phyloP scores from a whole-genome alignment of 106 monocot species.

The Iris macrosiphon region DNA sequence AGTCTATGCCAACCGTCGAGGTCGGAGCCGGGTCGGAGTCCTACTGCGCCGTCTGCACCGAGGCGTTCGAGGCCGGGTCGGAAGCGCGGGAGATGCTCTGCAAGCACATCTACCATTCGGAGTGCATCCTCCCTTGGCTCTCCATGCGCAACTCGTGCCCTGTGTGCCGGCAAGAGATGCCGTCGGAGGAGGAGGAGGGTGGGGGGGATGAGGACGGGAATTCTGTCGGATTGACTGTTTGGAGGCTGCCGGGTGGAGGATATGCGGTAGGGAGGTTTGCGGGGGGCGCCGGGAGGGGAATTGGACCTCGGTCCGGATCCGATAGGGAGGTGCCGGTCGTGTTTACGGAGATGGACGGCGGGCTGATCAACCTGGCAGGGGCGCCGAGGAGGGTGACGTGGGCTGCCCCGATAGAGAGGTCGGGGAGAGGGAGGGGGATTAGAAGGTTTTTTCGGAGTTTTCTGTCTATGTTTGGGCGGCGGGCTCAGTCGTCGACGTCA shows the following conservation, averaged over 20 bases:
- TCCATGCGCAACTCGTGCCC: conserved; percentile 25
- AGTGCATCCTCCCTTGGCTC: conserved; percentile 35
- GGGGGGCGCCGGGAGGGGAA: conserved; percentile 22
- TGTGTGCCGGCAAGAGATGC: conserved; percentile 28
- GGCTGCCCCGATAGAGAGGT: conserved; percentile 20
- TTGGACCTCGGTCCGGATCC: too few relatives aligned
- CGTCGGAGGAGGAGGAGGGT: conserved; percentile 7
- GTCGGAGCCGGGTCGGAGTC: conserved; percentile 30
- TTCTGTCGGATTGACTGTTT: conserved; percentile 48
- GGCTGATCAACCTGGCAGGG: conserved; percentile 23
- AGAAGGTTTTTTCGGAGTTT: conserved; percentile 26
- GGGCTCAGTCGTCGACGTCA: too few relatives aligned
- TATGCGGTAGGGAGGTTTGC: conserved; percentile 58
- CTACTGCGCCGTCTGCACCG: conserved; percentile 37
- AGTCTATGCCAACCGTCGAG: conserved; percentile 54
- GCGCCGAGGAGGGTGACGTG: conserved; percentile 49
- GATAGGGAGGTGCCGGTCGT: conserved; percentile 50
- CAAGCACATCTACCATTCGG: conserved; percentile 34
- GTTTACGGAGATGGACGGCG: conserved; percentile 63
- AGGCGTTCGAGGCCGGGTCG: conserved; percentile 21
- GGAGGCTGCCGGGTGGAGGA: conserved; percentile 66
- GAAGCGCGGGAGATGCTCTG: conserved; percentile 36
- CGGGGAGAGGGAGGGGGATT: conserved; percentile 29
- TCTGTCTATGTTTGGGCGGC: conserved; percentile 37
- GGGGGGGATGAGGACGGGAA: conserved; percentile 23